phyloP scores from a whole-genome alignment of 2,329 filamentous ascomycete species.

The Fonsecaea nubica region DNA sequence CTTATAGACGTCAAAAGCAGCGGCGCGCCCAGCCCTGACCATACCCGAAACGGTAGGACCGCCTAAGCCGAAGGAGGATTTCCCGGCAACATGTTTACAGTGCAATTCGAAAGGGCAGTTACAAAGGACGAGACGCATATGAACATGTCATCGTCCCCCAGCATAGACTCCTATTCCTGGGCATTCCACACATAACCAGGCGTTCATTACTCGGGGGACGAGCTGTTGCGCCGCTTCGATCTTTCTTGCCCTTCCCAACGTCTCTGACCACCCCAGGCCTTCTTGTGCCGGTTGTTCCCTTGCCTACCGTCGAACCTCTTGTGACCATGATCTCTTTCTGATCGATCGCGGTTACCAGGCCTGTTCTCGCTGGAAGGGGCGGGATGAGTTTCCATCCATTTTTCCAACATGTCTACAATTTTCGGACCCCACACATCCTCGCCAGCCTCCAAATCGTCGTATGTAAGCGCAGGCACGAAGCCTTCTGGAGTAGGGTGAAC shows the following conservation, averaged over 20 bases:
- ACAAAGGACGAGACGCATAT: neutral
- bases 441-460: slow-evolving; percentile 74
- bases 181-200: neutral
- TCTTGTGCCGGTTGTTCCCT: slow-evolving; percentile 19
- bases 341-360: slow-evolving; percentile 26
- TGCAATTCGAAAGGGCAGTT: neutral
- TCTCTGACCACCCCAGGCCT: slow-evolving; percentile 24
- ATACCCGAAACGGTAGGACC: too few species aligned
- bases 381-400: slow-evolving; percentile 55
- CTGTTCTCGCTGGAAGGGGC: slow-evolving; percentile 11
- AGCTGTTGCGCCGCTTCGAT: slow-evolving; percentile 33
- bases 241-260: slow-evolving; percentile 1
- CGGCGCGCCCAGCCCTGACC: too few species aligned
- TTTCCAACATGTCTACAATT: slow-evolving; percentile 65
- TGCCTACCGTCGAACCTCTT: slow-evolving; percentile 15
- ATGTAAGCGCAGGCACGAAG: slow-evolving; percentile 71
- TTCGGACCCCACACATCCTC: slow-evolving; percentile 84
- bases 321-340: slow-evolving; percentile 11
- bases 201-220: slow-evolving; percentile 26
- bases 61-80: too few species aligned
- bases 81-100: too few species aligned
- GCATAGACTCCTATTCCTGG: neutral
- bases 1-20: too few species aligned
- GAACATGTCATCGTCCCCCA: neutral
- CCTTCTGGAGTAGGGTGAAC: slow-evolving; percentile 44